Percentiles rank a stretch among this genome's conserved stretches.
phyloP scores from a whole-genome alignment of 164 flowering plant genomes.

The Macadamia tetraphylla region DNA sequence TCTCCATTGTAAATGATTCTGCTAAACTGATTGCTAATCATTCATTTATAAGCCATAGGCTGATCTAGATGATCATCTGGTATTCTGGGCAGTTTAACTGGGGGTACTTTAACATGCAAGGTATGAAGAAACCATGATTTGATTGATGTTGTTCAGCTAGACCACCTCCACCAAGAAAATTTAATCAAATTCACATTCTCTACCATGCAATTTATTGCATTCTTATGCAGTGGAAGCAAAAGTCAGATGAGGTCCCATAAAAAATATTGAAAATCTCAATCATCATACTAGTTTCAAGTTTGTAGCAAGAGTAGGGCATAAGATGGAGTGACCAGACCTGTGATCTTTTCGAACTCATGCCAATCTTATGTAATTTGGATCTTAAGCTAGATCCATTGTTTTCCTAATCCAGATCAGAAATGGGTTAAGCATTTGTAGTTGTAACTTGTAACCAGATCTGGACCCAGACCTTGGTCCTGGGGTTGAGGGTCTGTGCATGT shows the following conservation, averaged over 20 bases:
- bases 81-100: background rate
- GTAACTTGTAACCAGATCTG: no score
- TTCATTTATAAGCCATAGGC: background rate
- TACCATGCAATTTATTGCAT: background rate
- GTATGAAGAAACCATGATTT: background rate
- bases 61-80: background rate
- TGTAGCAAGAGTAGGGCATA: no score
- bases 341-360: no score
- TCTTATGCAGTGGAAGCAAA: background rate
- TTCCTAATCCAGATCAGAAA: no score
- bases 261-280: background rate
- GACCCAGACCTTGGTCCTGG: no score
- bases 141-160: background rate
- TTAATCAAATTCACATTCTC: background rate
- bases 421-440: no score
- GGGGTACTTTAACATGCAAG: background rate
- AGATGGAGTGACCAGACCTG: no score
- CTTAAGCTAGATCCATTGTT: no score
- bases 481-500: no score
- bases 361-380: no score
- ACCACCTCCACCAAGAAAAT: background rate
- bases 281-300: background rate
- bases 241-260: background rate
- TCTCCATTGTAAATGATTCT: background rate
- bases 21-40: background rate